Percentiles rank a stretch among this genome's conserved stretches.
Evolutionary conservation across 2,329 filamentous ascomycete species (phyloP).

Genomic region (Penicillium sp.): DNA sequence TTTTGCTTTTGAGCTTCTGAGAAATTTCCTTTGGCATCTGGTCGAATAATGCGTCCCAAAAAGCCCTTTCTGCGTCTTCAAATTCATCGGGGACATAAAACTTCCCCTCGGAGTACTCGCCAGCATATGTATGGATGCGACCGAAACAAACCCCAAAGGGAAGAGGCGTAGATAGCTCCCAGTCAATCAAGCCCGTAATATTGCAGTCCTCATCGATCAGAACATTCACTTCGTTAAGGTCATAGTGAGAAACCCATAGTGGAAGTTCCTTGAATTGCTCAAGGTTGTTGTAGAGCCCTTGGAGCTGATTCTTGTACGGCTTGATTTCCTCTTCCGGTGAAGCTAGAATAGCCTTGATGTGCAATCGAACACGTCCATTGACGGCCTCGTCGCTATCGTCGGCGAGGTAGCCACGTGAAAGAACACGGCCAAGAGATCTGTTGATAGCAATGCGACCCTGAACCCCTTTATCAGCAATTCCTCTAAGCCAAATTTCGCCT

Average conservation of each 20-base stretch:
- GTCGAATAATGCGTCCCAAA: constrained; percentile 5
- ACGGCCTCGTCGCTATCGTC: constrained; percentile 19
- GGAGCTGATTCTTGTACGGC: constrained; percentile 15
- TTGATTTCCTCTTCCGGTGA: constrained; percentile 20
- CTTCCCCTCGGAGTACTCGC: constrained; percentile 4
- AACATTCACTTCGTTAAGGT: constrained; percentile 27
- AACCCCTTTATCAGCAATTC: constrained; percentile 22
- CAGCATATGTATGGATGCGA: constrained; percentile 14
- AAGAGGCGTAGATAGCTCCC: constrained; percentile 14
- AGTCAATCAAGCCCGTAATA: constrained; percentile 22
- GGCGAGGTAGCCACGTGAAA: constrained; percentile 24
- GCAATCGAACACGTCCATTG: constrained; percentile 15
- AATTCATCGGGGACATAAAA: constrained; percentile 10
- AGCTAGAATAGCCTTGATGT: constrained; percentile 23
- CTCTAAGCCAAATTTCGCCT: constrained; percentile 23
- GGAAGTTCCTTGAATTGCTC: constrained; percentile 11
- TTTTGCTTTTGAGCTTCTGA: constrained; percentile 33
- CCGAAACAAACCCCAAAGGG: constrained; percentile 28
- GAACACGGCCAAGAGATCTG: constrained; percentile 21
- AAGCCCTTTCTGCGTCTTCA: constrained; percentile 6
- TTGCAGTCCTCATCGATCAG: constrained; percentile 20
- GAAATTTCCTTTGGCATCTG: constrained; percentile 3
- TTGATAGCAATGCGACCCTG: constrained; percentile 22
- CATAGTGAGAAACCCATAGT: constrained; percentile 18
- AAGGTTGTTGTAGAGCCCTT: constrained; percentile 12